Evolutionary conservation across 768 basidiomycete genomes (phyloP), one percentile per base, ranked within the genome.

Genomic region (Podaxis sp.): DNA sequence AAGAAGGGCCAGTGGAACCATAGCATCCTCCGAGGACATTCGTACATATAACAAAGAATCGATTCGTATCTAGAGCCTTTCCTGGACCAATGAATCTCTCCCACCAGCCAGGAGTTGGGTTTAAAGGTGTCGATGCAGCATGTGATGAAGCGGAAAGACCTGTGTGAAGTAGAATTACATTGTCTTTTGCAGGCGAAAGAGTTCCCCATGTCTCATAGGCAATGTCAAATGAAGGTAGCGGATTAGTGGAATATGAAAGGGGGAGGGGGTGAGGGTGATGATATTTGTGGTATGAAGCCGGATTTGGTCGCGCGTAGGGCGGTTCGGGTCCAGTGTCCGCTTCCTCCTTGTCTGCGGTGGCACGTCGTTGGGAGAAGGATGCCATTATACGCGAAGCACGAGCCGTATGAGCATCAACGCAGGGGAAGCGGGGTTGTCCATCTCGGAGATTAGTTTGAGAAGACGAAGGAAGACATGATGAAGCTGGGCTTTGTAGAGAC

Each of bases 191-290:
- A 0, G 89, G 77, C 23, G 91, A 90, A 47, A 98, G 88, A 1
- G 84, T 85, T 2, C 97, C 97, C 97, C 97, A 99, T 0, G 97
- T 93, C 77, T 99, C 97, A 80, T 98, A 99, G 0, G 97, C 97
- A 61, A 98, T 83, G 65, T 93, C 85, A 66, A 94, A 88, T 5
- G 85, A 76, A 1, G 88, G 84, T 0, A 96, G 79, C 1, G 82
- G 76, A 2, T 71, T 65, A 1, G 77, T 62, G 1, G 76, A 73
- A 60, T 87, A 82, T 4, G 85, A 80, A 28, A 96, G 81, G 0
- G 80, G 77, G n/a, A 96, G 75, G 0, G 90, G 87, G 1, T 67
- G 65, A 0, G 71, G 64, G 67, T 91, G 87, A 62, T 82, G 82
- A 69, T 88, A 95, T 25, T 82, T 72, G 42, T 82, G 74, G 78